Evolutionary conservation across 495 filamentous ascomycete species (phyloP).

Genomic region (Cryomyces minteri): DNA sequence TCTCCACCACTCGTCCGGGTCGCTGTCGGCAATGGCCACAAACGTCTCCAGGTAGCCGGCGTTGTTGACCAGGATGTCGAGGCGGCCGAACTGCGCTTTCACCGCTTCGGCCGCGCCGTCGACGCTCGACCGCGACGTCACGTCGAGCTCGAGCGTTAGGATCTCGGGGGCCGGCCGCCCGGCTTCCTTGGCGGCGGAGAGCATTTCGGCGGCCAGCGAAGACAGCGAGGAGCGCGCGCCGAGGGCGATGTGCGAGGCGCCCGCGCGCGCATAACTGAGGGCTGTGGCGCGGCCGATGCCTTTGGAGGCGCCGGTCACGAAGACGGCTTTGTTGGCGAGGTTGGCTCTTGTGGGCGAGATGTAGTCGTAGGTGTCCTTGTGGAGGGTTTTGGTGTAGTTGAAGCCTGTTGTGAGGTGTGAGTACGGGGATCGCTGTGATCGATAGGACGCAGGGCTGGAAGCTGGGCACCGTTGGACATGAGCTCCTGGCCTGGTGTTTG

Average conservation of each 20-base stretch:
- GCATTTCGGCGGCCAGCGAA: slow-evolving; percentile 19
- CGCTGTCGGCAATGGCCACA: slow-evolving; percentile 21
- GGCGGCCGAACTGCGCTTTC: slow-evolving; percentile 14
- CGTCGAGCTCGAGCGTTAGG: slow-evolving; percentile 24
- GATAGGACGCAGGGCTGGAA: too few relatives aligned
- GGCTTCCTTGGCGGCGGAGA: slow-evolving; percentile 18
- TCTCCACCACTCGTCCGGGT: slow-evolving; percentile 28
- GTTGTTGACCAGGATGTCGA: slow-evolving; percentile 39
- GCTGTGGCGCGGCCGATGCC: slow-evolving; percentile 14
- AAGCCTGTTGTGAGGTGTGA: not conserved
- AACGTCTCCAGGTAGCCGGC: slow-evolving; percentile 25
- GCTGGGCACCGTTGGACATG: too few relatives aligned
- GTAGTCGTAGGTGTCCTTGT: slow-evolving; percentile 14
- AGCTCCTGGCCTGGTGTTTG: too few relatives aligned
- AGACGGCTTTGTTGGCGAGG: slow-evolving; percentile 11
- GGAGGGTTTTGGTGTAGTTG: slow-evolving; percentile 1
- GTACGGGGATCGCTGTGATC: too few relatives aligned
- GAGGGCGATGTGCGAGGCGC: slow-evolving; percentile 12
- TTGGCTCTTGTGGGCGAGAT: slow-evolving; percentile 12
- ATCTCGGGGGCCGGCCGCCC: slow-evolving; percentile 23
- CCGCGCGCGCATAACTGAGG: slow-evolving; percentile 12
- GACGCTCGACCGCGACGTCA: slow-evolving; percentile 21
- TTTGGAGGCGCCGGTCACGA: slow-evolving; percentile 15
- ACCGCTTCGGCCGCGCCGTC: slow-evolving; percentile 15
- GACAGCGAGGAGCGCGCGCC: slow-evolving; percentile 26